These are phyloP conservation scores for Suhomyces panamericanus DNA, from an alignment of 1,139 yeast species.

Conservation along the genomic window DNA sequence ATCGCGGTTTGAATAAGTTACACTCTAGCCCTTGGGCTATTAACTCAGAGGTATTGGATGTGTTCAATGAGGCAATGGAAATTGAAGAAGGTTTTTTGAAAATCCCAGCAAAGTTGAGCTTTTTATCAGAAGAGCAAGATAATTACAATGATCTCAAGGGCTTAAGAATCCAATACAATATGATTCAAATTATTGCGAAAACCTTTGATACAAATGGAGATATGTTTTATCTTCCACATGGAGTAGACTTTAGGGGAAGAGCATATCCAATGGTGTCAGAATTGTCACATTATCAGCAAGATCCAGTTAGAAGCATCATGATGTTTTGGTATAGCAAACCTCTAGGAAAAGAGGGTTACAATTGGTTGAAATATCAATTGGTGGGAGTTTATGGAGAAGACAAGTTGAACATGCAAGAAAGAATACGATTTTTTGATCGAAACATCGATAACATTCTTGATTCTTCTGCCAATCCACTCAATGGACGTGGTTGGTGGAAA, in stretches of 20 bases:
- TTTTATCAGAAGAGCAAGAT: constrained; percentile 3
- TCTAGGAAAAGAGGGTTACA: constrained; percentile 35
- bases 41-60: constrained; percentile 26
- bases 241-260: constrained; percentile 45
- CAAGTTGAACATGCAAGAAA: constrained; percentile 25
- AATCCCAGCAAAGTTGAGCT: constrained; percentile 27
- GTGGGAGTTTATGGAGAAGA: constrained; percentile 39
- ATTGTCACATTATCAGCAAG: constrained; percentile 41
- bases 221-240: constrained; percentile 41
- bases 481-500: constrained; percentile 37
- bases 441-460: constrained; percentile 25
- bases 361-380: constrained; percentile 45
- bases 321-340: constrained; percentile 43
- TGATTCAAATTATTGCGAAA: constrained; percentile 26
- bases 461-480: constrained; percentile 33
- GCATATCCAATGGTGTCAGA: constrained; percentile 42
- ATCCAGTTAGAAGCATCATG: constrained; percentile 34
- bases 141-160: constrained; percentile 20
- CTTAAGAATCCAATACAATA: constrained; percentile 25
- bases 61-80: constrained; percentile 26
- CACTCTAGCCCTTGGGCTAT: constrained; percentile 41
- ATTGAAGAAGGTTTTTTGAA: constrained; percentile 28
- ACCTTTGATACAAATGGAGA: constrained; percentile 37
- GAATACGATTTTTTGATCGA: constrained; percentile 29
- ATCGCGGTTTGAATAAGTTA: constrained; percentile 31